phyloP scores from a whole-genome alignment of 345 rosid species.

The Chamaenerion angustifolium region DNA sequence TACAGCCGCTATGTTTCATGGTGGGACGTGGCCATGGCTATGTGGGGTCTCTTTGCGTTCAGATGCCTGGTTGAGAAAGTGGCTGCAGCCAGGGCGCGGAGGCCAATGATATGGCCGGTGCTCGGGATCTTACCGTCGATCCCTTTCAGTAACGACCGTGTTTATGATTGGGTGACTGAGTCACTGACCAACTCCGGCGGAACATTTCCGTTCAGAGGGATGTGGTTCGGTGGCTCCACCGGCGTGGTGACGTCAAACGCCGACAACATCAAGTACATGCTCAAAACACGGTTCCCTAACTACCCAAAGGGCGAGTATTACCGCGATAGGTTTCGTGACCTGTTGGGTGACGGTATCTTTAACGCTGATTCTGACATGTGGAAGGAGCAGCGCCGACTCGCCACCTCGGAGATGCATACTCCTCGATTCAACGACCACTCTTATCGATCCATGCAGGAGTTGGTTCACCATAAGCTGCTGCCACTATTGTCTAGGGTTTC shows the following conservation, averaged over 20 bases:
- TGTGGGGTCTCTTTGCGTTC: constrained; percentile 35
- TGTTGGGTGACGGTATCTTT: constrained; percentile 66
- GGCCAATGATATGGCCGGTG: constrained; percentile 51
- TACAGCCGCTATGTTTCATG: constrained; percentile 6
- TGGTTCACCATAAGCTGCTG: constrained; percentile 46
- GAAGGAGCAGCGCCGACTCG: constrained; percentile 48
- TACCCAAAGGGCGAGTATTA: constrained; percentile 58
- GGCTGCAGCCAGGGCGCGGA: constrained; percentile 25
- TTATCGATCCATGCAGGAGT: constrained; percentile 24
- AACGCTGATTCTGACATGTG: constrained; percentile 47
- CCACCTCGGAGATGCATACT: constrained; percentile 53
- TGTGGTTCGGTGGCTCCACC: constrained; percentile 39
- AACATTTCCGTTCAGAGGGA: constrained; percentile 34
- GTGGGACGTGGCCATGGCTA: constrained; percentile 30
- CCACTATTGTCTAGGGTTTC: constrained; percentile 26
- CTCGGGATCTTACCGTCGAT: constrained; percentile 38
- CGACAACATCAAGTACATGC: constrained; percentile 45
- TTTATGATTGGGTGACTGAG: constrained; percentile 25
- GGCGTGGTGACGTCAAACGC: constrained; percentile 49
- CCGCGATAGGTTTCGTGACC: constrained; percentile 42
- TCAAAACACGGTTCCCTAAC: constrained; percentile 55
- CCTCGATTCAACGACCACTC: constrained; percentile 38
- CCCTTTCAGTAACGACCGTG: constrained; percentile 14
- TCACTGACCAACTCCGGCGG: constrained; percentile 33
- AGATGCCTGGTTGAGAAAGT: constrained; percentile 33